These are phyloP conservation scores for Lipomyces starkeyi DNA, from an alignment of 805 yeast species.

Conservation along the genomic window DNA sequence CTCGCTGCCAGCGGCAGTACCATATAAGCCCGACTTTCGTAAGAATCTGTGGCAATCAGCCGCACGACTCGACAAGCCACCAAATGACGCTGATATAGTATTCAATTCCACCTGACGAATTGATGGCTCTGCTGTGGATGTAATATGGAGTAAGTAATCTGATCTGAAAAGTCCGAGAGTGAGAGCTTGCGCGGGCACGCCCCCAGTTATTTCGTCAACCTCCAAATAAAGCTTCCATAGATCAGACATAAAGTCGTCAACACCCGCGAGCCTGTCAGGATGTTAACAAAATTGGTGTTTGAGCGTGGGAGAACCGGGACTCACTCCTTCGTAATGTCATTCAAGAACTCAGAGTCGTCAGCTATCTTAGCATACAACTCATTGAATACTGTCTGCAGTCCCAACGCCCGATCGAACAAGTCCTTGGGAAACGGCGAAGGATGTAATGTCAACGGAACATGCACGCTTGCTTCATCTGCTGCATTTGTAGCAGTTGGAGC, in stretches of 20 bases:
- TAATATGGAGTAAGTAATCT: constrained; percentile 75
- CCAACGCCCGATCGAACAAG: constrained; percentile 69
- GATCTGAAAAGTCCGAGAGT: constrained; percentile 87
- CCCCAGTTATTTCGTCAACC: constrained; percentile 52
- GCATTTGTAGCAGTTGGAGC: constrained; percentile 8
- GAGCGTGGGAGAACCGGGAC: neutral
- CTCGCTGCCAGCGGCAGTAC: neutral
- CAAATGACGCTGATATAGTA: constrained; percentile 94
- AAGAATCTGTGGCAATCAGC: constrained; percentile 72
- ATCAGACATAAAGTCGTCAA: constrained; percentile 77
- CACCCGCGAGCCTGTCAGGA: constrained; percentile 60
- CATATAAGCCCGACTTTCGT: constrained; percentile 24
- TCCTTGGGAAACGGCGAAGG: constrained; percentile 85
- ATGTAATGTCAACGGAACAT: constrained; percentile 86
- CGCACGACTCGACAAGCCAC: constrained; percentile 83
- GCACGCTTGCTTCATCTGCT: constrained; percentile 55
- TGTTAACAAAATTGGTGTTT: neutral
- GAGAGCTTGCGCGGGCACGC: constrained; percentile 64
- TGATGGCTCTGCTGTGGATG: constrained; percentile 46
- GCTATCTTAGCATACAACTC: constrained; percentile 72
- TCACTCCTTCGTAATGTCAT: constrained; percentile 55
- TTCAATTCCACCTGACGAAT: constrained; percentile 96
- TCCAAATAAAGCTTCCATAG: constrained; percentile 62
- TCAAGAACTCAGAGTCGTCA: constrained; percentile 67
- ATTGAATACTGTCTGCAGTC: constrained; percentile 72